Evolutionary conservation across 2,329 filamentous ascomycete genomes (phyloP), one percentile per base, ranked within the genome.

Genomic region (Epichloe baconii): DNA sequence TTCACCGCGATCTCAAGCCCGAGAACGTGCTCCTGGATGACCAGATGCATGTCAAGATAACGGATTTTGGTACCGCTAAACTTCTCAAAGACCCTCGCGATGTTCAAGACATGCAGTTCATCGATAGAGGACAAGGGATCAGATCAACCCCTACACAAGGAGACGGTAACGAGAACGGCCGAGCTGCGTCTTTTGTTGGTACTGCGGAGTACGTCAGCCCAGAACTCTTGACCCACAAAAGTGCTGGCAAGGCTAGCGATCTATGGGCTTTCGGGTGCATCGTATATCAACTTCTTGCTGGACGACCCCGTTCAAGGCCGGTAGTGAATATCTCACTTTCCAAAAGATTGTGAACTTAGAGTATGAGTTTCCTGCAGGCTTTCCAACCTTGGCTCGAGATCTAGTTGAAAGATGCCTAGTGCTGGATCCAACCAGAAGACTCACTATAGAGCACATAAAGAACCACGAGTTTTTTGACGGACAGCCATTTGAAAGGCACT

Each of bases 181-280:
- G 89, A 57, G 89, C 91, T 12, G 88, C 88, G 37, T 98, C 93
- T 0, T 98, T 98, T 65, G 93, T 98, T 42, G 93, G 93, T 38
- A 98, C 93, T 0, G 93, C 93, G 11, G 93, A 98, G 67, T 98
- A 98, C 62, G 93, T 98, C 58, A 97, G 93, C 62, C 93, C 93
- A 0, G 93, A 98, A 66, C 76, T 98, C n/a, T 74, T 98, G 50
- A 95, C 88, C 34, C 89, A 95, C 63, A 97, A 97, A 71, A 94
- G 87, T 61, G 93, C 91, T 19, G 96, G 91, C 73, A 98, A 97
- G 70, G 88, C 91, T 43, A 97, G 93, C 66, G 93, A 98, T 68
- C 69, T 98, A 47, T 98, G 93, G 93, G 93, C 93, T 2, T 98
- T 95, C 71, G 93, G 93, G 10, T 98, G 93, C 71, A 98, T 98